These are phyloP conservation scores for Diplodia seriata DNA, from an alignment of 2,329 filamentous ascomycete species.

Conservation along the genomic window DNA sequence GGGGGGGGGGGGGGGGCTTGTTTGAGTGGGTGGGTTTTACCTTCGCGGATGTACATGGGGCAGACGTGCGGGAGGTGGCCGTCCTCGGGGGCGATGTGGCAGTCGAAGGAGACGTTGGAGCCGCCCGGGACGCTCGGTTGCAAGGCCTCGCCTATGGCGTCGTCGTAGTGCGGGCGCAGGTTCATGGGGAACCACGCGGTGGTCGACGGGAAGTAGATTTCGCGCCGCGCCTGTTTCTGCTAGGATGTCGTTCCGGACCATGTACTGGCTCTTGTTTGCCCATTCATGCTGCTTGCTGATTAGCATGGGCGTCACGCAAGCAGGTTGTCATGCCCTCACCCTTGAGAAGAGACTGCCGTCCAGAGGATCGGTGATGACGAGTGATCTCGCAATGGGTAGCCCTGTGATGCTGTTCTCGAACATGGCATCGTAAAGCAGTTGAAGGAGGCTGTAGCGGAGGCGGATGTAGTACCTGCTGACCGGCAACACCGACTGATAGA, in stretches of 20 bases:
- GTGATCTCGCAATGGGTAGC: constrained; percentile 45
- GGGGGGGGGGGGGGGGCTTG: no score
- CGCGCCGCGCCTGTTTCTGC: constrained; percentile 32
- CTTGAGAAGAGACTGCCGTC: constrained; percentile 41
- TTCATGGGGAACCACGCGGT: constrained; percentile 49
- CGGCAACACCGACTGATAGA: no score
- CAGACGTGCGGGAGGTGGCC: constrained; percentile 42
- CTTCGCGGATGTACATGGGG: constrained; percentile 48
- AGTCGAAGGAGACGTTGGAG: constrained; percentile 41
- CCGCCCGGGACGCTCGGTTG: constrained; percentile 38
- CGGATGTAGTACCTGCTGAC: constrained; percentile 43
- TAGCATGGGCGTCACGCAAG: no score
- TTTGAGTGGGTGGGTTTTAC: constrained; percentile 32
- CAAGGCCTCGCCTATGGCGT: constrained; percentile 4
- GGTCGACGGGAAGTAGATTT: constrained; percentile 46
- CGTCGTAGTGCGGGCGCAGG: constrained; percentile 37
- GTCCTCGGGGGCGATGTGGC: constrained; percentile 42
- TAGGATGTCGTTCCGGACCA: constrained; percentile 47
- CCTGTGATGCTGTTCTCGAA: constrained; percentile 50
- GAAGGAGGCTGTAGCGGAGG: constrained; percentile 49
- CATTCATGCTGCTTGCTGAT: no score
- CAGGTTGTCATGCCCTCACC: no score
- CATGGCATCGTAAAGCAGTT: constrained; percentile 51
- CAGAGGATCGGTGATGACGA: constrained; percentile 41
- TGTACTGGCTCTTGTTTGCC: constrained; percentile 43